Percentiles rank a stretch among this genome's conserved stretches.
Evolutionary conservation across 2,329 filamentous ascomycete species (phyloP).

Genomic region (Arthroderma uncinatum): DNA sequence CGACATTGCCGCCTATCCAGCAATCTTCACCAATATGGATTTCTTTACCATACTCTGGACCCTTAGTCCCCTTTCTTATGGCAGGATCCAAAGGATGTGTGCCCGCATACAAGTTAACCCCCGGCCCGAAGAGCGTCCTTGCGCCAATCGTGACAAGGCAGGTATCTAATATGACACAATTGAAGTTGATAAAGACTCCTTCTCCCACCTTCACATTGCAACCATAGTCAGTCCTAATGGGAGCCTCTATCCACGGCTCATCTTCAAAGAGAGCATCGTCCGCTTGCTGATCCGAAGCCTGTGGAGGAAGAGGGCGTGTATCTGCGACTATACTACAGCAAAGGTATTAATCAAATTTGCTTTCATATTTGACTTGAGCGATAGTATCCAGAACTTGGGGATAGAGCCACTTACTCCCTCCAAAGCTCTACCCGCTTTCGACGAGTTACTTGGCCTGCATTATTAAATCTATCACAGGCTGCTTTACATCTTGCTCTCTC

Average conservation of each 20-base stretch:
- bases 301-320: conserved; percentile 51
- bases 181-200: conserved; percentile 64
- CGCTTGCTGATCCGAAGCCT: conserved; percentile 45
- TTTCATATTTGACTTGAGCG: too few species aligned
- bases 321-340: conserved; percentile 50
- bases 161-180: conserved; percentile 67
- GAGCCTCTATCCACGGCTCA: conserved; percentile 58
- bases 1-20: conserved; percentile 64
- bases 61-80: conserved; percentile 60
- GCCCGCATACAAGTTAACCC: conserved; percentile 63
- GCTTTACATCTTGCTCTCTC: conserved; percentile 52
- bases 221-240: conserved; percentile 66
- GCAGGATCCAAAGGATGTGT: conserved; percentile 67
- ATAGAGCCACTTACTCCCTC: conserved; percentile 50
- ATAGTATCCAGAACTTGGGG: too few species aligned
- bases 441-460: conserved; percentile 47
- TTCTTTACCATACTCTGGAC: conserved; percentile 62
- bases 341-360: not conserved
- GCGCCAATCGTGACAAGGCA: conserved; percentile 62
- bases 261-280: conserved; percentile 55
- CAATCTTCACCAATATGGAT: conserved; percentile 71
- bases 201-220: conserved; percentile 60
- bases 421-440: conserved; percentile 56
- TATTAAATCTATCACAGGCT: conserved; percentile 55
- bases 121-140: conserved; percentile 67